phyloP scores from a whole-genome alignment of 1,284 basidiomycete species.

The Fomes fomentarius region DNA sequence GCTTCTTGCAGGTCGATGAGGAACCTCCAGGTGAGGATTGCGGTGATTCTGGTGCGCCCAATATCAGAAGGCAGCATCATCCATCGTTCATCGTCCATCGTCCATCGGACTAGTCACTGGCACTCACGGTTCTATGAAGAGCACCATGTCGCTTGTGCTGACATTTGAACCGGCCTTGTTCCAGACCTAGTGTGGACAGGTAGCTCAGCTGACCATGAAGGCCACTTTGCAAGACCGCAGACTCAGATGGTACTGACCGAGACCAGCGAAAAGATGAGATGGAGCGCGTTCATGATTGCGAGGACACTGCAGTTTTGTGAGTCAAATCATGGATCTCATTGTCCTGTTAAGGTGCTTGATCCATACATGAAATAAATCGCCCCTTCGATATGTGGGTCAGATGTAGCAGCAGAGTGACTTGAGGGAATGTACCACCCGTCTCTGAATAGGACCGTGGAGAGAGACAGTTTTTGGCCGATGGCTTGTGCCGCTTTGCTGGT shows the following conservation, averaged over 20 bases:
- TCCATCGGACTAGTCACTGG: too few species aligned
- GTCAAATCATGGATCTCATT: not conserved
- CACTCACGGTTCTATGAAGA: too few species aligned
- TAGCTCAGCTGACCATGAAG: too few species aligned
- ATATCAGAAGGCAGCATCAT: too few species aligned
- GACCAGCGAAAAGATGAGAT: conserved; percentile 3
- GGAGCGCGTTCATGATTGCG: conserved; percentile 1
- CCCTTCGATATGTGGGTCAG: not conserved
- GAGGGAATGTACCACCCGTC: not conserved
- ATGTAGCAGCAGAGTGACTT: not conserved
- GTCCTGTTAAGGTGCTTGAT: not conserved
- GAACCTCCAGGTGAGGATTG: too few species aligned
- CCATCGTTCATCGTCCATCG: too few species aligned
- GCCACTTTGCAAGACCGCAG: too few species aligned
- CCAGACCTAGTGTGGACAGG: too few species aligned
- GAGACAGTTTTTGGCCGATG: not conserved
- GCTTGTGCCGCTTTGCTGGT: not conserved
- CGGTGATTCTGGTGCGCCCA: too few species aligned
- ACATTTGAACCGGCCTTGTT: too few species aligned
- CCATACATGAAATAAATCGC: conserved; percentile 4
- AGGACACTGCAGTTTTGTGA: not conserved
- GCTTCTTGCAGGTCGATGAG: too few species aligned
- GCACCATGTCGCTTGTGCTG: too few species aligned
- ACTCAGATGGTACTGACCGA: conserved; percentile 1
- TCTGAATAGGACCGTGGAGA: conserved; percentile 1